Base-by-base conservation (phyloP, 140 eudicot genomes). In the Ambrosia hybrid region DNA sequence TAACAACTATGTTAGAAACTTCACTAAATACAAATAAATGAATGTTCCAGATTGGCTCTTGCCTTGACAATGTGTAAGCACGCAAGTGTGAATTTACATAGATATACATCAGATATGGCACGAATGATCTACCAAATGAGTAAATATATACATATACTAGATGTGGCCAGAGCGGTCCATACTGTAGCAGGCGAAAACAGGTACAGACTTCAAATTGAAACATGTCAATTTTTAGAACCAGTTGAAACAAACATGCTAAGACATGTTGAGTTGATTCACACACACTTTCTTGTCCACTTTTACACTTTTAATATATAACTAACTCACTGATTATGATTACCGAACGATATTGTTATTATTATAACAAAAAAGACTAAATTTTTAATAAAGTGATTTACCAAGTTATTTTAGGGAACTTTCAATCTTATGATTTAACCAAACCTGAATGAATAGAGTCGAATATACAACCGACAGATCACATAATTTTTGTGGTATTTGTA, bases 271-370 rank as follows among this genome's bases (percentile, higher is more conserved):
- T 52, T 52, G 74, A 69, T 51, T 8, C n/a, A 9, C 33, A 14
- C 52, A 69, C 15, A 69, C n/a, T 51, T 52, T 33, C 17, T 53
- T 36, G 26, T 14, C 37, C 34, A 69, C 62, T 51, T 69, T 14
- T 0, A 8, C 13, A 49, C 3, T 53, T 38, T 2, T 36, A 16
- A 56, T 16, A 15, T 16, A 51, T 39, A 14, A 14, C 11, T 11
- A 52, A 2, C 33, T 37, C 3, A 5, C 21, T 34, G 53, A 36
- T 4, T 1, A 57, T 6, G 51, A 13, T 43, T 43, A 12, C 9
- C 21, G 6, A 39, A 10, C 5, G 4, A 39, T 6, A 43, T 43
- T 43, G 10, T 43, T 41, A 8, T 65, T 39, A 16, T 64, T n/a
- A 16, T 30, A 65, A 65, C 3, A 38, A 39, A 14, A 15, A 38